Evolutionary conservation across 352 stramenopile genomes (phyloP).

Genomic region (Phytophthora niederhauseri): DNA sequence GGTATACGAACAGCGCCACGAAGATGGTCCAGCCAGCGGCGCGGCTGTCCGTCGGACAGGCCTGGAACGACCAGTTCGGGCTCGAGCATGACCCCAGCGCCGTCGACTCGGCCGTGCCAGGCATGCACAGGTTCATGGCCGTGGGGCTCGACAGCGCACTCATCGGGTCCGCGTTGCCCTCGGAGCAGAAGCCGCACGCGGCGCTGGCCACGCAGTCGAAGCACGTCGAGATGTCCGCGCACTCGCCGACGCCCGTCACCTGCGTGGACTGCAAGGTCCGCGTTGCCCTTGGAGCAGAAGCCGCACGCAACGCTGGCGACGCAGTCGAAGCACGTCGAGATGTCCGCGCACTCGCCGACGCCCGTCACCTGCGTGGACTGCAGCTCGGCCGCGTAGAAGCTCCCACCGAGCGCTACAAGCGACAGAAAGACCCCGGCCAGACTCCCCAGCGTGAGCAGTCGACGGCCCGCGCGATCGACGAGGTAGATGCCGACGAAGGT

Average conservation of each 20-base stretch:
- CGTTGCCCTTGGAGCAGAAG: slow-evolving; percentile 29
- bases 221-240: slow-evolving; percentile 52
- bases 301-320: slow-evolving; percentile 63
- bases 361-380: slow-evolving; percentile 26
- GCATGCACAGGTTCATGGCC: slow-evolving; percentile 36
- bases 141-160: slow-evolving; percentile 9
- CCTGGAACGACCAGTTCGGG: slow-evolving; percentile 49
- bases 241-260: slow-evolving; percentile 37
- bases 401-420: slow-evolving; percentile 30
- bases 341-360: slow-evolving; percentile 40
- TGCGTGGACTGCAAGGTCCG: too few species aligned
- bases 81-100: slow-evolving; percentile 28
- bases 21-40: slow-evolving; percentile 49
- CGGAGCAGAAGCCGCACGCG: slow-evolving; percentile 49
- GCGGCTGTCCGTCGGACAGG: slow-evolving; percentile 51
- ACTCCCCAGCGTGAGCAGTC: slow-evolving; percentile 37
- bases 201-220: slow-evolving; percentile 72
- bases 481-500: slow-evolving; percentile 44
- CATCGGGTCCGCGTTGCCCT: slow-evolving; percentile 22
- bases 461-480: slow-evolving; percentile 33
- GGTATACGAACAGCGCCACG: slow-evolving; percentile 71
- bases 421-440: slow-evolving; percentile 33
- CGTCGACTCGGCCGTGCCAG: slow-evolving; percentile 24
- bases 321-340: slow-evolving; percentile 73
- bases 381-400: slow-evolving; percentile 38